These are phyloP conservation scores for Neonectria magnoliae DNA, from an alignment of 2,329 filamentous ascomycete species.

Conservation along the genomic window DNA sequence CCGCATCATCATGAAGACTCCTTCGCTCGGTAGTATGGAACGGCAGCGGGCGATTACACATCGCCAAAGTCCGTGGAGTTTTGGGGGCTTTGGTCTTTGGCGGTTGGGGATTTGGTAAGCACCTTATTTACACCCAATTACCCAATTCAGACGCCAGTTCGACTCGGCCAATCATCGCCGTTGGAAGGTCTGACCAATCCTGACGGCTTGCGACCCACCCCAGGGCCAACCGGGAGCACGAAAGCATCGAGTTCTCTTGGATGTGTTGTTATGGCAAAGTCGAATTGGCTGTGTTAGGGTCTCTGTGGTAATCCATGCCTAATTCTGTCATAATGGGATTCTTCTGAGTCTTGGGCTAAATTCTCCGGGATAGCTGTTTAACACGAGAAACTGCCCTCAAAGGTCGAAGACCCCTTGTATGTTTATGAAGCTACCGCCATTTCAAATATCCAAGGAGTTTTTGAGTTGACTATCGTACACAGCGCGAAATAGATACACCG, in stretches of 20 bases:
- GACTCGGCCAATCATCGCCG: not conserved
- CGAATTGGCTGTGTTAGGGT: not conserved
- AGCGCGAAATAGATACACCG: too few relatives aligned
- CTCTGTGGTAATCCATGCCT: not conserved
- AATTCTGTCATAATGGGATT: not conserved
- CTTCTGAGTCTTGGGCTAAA: not conserved
- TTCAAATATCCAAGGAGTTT: too few relatives aligned
- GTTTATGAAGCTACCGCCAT: too few relatives aligned
- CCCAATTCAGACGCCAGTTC: not conserved
- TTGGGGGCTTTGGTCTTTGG: not conserved
- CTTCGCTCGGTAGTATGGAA: not conserved
- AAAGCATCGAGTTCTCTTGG: too few relatives aligned
- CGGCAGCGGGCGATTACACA: slow-evolving; percentile 12
- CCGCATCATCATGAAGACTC: not conserved
- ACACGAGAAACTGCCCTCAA: not conserved
- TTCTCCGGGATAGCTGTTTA: not conserved
- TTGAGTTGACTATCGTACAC: too few relatives aligned
- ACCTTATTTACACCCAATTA: not conserved
- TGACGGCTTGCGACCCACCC: not conserved
- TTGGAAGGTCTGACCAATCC: too few relatives aligned
- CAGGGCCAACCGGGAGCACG: not conserved
- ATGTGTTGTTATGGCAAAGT: not conserved
- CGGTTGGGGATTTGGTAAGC: slow-evolving; percentile 12
- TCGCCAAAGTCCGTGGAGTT: slow-evolving; percentile 11
- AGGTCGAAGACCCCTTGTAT: too few relatives aligned